Percentiles rank a stretch among this genome's conserved stretches.
These are phyloP conservation scores for Pisolithus thermaeus DNA, from an alignment of 1,284 basidiomycete genomes.

Conservation along the genomic window DNA sequence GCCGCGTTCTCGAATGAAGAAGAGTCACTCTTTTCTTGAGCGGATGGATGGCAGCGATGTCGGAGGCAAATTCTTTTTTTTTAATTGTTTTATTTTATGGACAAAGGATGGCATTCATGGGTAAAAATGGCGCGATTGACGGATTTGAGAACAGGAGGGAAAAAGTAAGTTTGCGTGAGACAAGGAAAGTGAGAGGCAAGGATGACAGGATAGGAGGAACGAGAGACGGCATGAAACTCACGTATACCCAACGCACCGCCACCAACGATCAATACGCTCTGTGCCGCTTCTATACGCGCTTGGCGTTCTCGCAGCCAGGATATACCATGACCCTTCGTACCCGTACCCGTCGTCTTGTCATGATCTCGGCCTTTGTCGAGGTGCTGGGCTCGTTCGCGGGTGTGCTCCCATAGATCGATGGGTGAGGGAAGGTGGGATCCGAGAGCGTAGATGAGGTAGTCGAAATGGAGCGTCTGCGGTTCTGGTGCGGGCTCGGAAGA, in stretches of 20 bases:
- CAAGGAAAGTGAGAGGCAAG: not conserved
- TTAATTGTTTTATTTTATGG: too few species aligned
- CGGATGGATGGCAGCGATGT: conserved; percentile 59
- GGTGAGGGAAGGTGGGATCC: conserved; percentile 52
- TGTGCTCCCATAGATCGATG: conserved; percentile 47
- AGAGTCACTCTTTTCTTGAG: conserved; percentile 51
- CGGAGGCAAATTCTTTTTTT: conserved; percentile 68
- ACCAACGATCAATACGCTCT: conserved; percentile 50
- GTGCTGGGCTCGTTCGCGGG: conserved; percentile 4
- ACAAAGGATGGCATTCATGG: too few species aligned
- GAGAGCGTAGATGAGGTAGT: conserved; percentile 54
- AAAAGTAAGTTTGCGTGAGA: too few species aligned
- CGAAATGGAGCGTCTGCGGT: conserved; percentile 34
- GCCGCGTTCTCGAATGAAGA: conserved; percentile 56
- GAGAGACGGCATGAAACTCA: conserved; percentile 37
- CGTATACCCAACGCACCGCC: conserved; percentile 61
- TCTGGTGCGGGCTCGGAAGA: conserved; percentile 35
- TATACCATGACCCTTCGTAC: conserved; percentile 44
- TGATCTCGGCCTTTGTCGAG: not conserved
- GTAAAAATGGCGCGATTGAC: too few species aligned
- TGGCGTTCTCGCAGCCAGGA: conserved; percentile 46
- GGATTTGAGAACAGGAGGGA: too few species aligned
- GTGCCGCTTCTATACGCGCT: conserved; percentile 35
- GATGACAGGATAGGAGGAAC: not conserved
- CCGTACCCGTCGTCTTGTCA: conserved; percentile 26